Conservation (phyloP, 306 rosid genomes). For the Boehmeria nivea region DNA sequence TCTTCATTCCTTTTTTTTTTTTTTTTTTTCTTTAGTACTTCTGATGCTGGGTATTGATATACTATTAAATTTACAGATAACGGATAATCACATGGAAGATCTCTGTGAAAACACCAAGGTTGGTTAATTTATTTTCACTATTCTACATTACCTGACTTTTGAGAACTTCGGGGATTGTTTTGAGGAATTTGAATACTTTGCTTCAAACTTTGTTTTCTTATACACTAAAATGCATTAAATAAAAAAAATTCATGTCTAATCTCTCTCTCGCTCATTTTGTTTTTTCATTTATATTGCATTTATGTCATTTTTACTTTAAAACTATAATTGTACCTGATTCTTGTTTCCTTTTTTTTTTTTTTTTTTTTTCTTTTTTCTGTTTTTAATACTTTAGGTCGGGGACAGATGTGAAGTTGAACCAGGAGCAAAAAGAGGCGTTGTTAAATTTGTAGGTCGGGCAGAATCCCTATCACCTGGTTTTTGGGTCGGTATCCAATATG, state of each 20-base stretch:
- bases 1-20: no score
- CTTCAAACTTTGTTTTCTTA: no score
- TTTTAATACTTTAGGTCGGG: constrained; percentile 55
- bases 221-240: no score
- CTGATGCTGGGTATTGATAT: neutral
- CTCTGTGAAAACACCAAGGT: constrained; percentile 75
- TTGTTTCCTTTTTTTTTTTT: no score
- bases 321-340: no score
- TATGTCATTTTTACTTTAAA: no score
- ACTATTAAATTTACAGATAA: constrained; percentile 46
- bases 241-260: no score
- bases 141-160: no score
- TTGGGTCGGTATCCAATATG: constrained; percentile 93
- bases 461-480: constrained; percentile 83
- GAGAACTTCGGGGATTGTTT: neutral
- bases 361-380: constrained; percentile 4
- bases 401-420: constrained; percentile 94
- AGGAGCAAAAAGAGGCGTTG: constrained; percentile 73
- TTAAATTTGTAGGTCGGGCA: constrained; percentile 71
- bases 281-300: no score
- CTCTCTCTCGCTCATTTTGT: no score
- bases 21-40: constrained; percentile 3
- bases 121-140: constrained; percentile 7
- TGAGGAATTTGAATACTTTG: no score
- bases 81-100: constrained; percentile 50